Percentiles rank a stretch among this genome's conserved stretches.
phyloP scores from a whole-genome alignment of 768 basidiomycete genomes.

The Sistotremastrum suecicum region DNA sequence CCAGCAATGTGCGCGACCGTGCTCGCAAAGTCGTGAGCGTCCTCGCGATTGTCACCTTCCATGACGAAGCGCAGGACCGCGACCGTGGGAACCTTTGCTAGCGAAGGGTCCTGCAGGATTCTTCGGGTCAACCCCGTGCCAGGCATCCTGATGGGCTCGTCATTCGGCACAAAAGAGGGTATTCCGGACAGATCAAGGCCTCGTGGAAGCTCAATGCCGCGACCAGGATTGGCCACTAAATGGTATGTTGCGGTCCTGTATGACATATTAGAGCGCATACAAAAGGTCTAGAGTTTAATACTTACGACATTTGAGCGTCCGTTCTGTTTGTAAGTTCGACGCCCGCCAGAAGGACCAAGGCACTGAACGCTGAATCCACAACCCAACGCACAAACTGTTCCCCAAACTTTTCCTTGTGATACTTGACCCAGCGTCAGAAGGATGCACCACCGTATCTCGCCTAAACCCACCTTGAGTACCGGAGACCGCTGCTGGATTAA shows the following conservation, averaged over 20 bases:
- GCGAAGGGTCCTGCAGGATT: conserved; percentile 43
- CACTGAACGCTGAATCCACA: conserved; percentile 29
- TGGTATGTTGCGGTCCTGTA: conserved; percentile 48
- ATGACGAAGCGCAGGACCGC: conserved; percentile 61
- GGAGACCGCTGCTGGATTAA: conserved; percentile 73
- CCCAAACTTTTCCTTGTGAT: conserved; percentile 55
- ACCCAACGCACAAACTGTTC: conserved; percentile 44
- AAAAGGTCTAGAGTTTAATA: conserved; percentile 2
- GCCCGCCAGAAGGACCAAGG: conserved; percentile 55
- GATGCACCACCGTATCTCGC: background rate
- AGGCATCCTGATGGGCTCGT: conserved; percentile 54
- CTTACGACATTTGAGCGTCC: conserved; percentile 68
- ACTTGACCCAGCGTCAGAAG: conserved; percentile 21
- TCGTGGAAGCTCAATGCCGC: conserved; percentile 25
- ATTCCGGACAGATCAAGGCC: background rate
- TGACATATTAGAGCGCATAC: background rate
- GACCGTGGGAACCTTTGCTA: conserved; percentile 38
- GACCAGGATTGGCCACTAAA: conserved; percentile 33
- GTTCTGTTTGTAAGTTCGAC: conserved; percentile 62
- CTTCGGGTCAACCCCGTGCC: conserved; percentile 63
- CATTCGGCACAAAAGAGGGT: conserved; percentile 7
- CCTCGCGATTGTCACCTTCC: conserved; percentile 70
- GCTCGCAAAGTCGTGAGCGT: conserved; percentile 26
- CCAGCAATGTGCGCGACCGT: too few species aligned
- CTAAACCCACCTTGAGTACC: conserved; percentile 44